Conservation (phyloP, 768 basidiomycete species). For the Russula emetica region DNA sequence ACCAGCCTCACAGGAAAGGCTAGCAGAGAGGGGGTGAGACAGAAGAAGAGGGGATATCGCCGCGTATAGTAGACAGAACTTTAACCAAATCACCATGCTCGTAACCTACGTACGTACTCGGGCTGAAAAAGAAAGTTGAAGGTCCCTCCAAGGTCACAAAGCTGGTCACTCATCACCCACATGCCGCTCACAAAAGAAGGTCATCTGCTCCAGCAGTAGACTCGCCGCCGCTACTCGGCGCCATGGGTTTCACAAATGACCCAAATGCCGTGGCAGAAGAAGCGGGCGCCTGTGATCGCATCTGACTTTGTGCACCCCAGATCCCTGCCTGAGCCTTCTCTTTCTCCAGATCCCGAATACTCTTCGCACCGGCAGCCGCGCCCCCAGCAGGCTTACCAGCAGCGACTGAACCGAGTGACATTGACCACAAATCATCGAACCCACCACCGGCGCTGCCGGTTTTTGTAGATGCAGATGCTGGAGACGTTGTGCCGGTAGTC, state of each 20-base stretch:
- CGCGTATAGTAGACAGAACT: background rate
- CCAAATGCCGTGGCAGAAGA: conserved; percentile 27
- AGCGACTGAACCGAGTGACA: conserved; percentile 56
- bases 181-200: conserved; percentile 36
- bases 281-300: conserved; percentile 29
- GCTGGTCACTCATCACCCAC: background rate
- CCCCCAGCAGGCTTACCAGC: conserved; percentile 37
- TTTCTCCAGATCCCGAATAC: conserved; percentile 83
- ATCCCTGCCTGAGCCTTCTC: conserved; percentile 79
- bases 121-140: background rate
- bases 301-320: conserved; percentile 52
- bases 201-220: conserved; percentile 37
- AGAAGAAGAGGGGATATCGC: background rate
- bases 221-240: conserved; percentile 26
- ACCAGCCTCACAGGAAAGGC: background rate
- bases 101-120: background rate
- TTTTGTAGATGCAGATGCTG: conserved; percentile 34
- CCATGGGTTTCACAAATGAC: conserved; percentile 30
- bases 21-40: background rate
- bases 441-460: conserved; percentile 42
- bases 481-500: conserved; percentile 14
- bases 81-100: background rate
- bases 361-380: conserved; percentile 42
- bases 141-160: background rate
- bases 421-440: conserved; percentile 88